Base-by-base conservation (phyloP, 495 filamentous ascomycete species). In the Tetracladium marchalianum region DNA sequence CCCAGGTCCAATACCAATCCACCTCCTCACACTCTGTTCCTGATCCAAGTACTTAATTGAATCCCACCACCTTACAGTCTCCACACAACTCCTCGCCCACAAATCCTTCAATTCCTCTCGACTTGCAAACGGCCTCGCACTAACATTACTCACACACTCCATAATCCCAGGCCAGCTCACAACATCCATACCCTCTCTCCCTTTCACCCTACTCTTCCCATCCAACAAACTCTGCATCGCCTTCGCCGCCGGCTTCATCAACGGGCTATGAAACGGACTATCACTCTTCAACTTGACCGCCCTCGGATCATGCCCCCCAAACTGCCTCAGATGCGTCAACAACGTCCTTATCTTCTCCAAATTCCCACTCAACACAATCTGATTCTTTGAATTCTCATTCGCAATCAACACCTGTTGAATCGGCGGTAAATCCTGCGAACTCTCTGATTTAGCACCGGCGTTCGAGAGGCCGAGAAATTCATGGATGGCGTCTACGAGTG, bases 21-120 rank as follows among this genome's bases (percentile, higher is more conserved):
- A 97, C 37, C 88, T 71, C 53, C 78, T 71, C 7, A 97, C 86
- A 46, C 83, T 85, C 56, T 80, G 69, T 47, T 92, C 85, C 53
- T 92, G 81, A 60, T 97, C 87, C 36, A 98, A 66, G 55, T 90
- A 96, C 51, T 79, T 80, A 39, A 97, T 85, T 51, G 84, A 89
- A 39, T 92, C 87, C 80, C 86, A 92, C 92, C 92, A 98, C 49
- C 74, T 71, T 11, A 98, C 87, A 11, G 90, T 96, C 65, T 94
- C 87, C 11, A 89, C 81, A 39, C 81, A 87, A 54, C 85, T 79
- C 46, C 84, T 65, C 11, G 87, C 83, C 31, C 95, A 60, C 4
- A 90, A 62, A 48, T 86, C 75, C 53, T 82, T 84, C 17, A 98
- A 66, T 36, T 92, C 77, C 17, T 78, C 77, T 51, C 74, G 76